Evolutionary conservation across 2,329 filamentous ascomycete species (phyloP).

Genomic region (Thelonectria discophora): DNA sequence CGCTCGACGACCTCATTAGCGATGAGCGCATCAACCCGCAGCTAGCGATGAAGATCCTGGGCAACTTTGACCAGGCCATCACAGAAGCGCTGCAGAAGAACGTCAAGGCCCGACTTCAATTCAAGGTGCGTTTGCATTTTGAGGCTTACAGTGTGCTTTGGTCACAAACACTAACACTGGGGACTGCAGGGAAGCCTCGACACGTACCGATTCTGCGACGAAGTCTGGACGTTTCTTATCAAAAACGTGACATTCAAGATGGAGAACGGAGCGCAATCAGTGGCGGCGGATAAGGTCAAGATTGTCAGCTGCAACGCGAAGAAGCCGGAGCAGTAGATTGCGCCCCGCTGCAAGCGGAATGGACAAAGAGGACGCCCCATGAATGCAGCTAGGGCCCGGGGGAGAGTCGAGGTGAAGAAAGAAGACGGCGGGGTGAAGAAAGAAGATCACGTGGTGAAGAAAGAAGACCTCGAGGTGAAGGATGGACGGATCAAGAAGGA

Average conservation of each 20-base stretch:
- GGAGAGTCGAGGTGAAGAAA: no score
- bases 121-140: constrained; percentile 75
- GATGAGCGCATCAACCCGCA: constrained; percentile 96
- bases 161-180: constrained; percentile 15
- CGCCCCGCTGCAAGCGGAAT: no score
- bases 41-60: constrained; percentile 97
- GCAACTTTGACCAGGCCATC: constrained; percentile 93
- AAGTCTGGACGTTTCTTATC: constrained; percentile 99
- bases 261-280: constrained; percentile 76
- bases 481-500: no score
- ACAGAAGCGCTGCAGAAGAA: constrained; percentile 91
- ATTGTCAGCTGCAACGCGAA: constrained; percentile 98
- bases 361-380: no score
- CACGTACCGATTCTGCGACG: constrained; percentile 99
- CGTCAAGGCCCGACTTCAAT: constrained; percentile 88
- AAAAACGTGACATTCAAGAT: constrained; percentile 99
- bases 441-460: no score
- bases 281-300: constrained; percentile 92
- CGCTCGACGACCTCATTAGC: constrained; percentile 95
- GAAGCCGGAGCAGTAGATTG: constrained; percentile 50
- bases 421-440: no score
- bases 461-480: no score
- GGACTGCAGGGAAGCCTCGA: constrained; percentile 83
- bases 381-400: no score
- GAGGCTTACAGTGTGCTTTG: background rate